Evolutionary conservation across 805 yeast species (phyloP), one percentile per base, ranked within the genome.

Genomic region (Kodamaea nitidulidarum): DNA sequence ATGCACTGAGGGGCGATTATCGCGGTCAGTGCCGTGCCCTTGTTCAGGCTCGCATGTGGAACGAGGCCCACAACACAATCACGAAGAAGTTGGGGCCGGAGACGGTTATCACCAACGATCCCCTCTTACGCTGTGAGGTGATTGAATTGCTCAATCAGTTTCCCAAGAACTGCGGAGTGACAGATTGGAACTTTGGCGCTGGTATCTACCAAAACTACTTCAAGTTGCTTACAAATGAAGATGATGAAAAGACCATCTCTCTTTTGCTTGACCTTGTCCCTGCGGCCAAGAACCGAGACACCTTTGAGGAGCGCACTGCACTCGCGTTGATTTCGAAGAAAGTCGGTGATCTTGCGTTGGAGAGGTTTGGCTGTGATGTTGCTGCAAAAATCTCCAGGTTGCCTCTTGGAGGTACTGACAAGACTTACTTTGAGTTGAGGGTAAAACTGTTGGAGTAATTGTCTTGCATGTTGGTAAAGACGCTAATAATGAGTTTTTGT

Each of bases 71-170:
- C 51, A 54, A 61, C 2, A 61, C 77, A 1, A 60, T 86, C 3
- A 49, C 80, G 7, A 53, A 63, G 1, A 56, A 68, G 3, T 82
- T 88, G 21, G 98, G 91, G 0, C 98, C 98, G 7, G 56, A 60
- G 10, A 74, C 81, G 3, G 76, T 90, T 1, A 73, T 81, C 11
- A 67, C 74, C n/a, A 71, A 74, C 40, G 61, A 56, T 10, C 4
- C 46, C 32, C 25, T 34, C 1, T 63, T 67, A 15, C 71, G 64
- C 3, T 47, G 56, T 29, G 54, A 63, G 16, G 70, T 76, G 25
- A 44, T 57, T 15, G 57, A 55, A 12, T 58, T 83, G 7, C 50
- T 75, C 31, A 40, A 53, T 2, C 43, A 55, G 43, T 74, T 75
- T 56, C 82, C 81, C 9, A 60, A 57, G 26, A 51, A 52, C 1